phyloP scores from a whole-genome alignment of 768 basidiomycete species.

The Thelephora aurantiotincta region DNA sequence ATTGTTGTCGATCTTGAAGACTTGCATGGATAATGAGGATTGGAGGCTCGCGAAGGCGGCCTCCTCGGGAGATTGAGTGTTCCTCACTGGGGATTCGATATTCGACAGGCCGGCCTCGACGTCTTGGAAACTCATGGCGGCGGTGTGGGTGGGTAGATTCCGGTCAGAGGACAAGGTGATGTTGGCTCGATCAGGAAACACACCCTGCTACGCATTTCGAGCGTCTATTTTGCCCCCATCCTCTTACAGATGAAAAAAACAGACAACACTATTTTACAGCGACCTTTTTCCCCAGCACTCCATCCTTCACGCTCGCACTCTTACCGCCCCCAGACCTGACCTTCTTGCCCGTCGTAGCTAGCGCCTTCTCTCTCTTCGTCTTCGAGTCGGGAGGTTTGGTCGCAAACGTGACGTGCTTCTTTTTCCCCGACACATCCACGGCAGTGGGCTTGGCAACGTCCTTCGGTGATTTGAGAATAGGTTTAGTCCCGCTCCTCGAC shows the following conservation, averaged over 20 bases:
- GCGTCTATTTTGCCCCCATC: too few relatives aligned
- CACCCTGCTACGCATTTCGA: too few relatives aligned
- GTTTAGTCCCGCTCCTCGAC: background rate
- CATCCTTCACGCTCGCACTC: background rate
- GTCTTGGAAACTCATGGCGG: conserved; percentile 35
- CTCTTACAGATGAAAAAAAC: too few relatives aligned
- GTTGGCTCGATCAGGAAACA: too few relatives aligned
- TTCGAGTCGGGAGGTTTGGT: background rate
- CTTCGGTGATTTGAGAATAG: background rate
- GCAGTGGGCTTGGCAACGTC: background rate
- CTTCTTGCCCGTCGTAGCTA: background rate
- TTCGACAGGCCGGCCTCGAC: conserved; percentile 29
- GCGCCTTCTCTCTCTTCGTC: background rate
- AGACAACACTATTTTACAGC: background rate
- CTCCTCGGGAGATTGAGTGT: conserved; percentile 39
- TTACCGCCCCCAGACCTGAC: background rate
- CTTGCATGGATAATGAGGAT: conserved; percentile 75
- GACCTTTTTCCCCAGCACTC: background rate
- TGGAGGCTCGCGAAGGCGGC: conserved; percentile 64
- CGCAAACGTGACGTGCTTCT: background rate
- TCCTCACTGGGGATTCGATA: conserved; percentile 9
- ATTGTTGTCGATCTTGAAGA: conserved; percentile 98
- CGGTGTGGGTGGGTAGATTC: background rate
- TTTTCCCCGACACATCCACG: background rate
- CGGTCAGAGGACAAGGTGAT: background rate